Evolutionary conservation across 495 filamentous ascomycete species (phyloP).

Genomic region (Schizothecium vesticola): DNA sequence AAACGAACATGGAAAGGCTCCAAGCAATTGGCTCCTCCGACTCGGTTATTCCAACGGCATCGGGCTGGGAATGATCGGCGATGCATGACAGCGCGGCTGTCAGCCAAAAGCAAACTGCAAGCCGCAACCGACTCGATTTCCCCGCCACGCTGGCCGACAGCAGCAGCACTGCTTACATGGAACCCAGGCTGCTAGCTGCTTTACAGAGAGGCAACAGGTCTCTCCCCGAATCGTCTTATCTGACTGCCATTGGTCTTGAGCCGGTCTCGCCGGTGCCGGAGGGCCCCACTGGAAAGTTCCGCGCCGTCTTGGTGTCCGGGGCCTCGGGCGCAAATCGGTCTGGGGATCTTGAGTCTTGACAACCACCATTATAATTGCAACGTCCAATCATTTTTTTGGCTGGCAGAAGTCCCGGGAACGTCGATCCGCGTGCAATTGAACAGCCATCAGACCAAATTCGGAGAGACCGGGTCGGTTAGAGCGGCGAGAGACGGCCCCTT

Average conservation of each 20-base stretch:
- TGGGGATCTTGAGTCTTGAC: neutral
- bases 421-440: neutral
- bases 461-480: neutral
- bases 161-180: neutral
- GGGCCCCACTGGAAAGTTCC: neutral
- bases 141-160: neutral
- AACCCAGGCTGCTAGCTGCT: neutral
- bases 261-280: neutral
- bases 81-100: constrained; percentile 10
- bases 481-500: neutral
- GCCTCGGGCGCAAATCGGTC: neutral
- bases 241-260: neutral
- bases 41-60: neutral
- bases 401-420: neutral
- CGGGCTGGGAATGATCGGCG: constrained; percentile 5
- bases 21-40: neutral
- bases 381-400: neutral
- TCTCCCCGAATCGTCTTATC: neutral
- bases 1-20: neutral
- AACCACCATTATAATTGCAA: neutral
- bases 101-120: constrained; percentile 2
- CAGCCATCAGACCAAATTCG: neutral
- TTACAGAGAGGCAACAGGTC: neutral
- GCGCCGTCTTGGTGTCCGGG: neutral
- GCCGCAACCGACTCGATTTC: neutral